Base-by-base conservation (phyloP, 2,329 filamentous ascomycete genomes). In the Escovopsis sp. region DNA sequence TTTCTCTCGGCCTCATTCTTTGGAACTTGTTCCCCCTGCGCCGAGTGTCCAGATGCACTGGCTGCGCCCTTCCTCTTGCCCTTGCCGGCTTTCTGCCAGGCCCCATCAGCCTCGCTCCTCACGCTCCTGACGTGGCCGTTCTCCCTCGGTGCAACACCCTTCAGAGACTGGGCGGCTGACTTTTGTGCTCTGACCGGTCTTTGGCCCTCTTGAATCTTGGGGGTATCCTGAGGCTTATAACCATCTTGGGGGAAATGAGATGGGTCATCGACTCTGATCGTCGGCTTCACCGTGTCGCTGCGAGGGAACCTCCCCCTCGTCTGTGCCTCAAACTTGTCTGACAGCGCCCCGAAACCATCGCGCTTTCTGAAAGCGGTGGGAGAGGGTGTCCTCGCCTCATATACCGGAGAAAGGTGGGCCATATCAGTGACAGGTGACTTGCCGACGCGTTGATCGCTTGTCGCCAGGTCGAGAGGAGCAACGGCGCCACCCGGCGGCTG, bases 301-400 rank as follows among this genome's bases (percentile, higher is more conserved):
- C 44, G 45, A n/a, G 45, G 32, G 6, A 45, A 35, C 31, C 52
- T 54, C 7, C 46, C 41, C 9, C 48, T 49, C 15, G 43, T 39
- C 11, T 49, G 45, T n/a, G 39, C 35, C 35, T 30, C 36, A 10
- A 32, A 11, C 8, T 40, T 35, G 32, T 32, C 16, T 13, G 31
- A 41, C 13, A 29, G 9, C 51, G 42, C 35, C 51, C 54, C 45
- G 11, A 59, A 52, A 2, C 59, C 48, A 25, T 77, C 74, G 39
- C 68, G 62, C 38, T 70, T 76, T 42, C 79, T 68, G 42, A 64
- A 63, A 11, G 71, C 65, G 3, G 70, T 81, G 2, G 82, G 81
- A 2, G 82, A 84, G 2, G 81, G 79, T 0, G 79, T 81, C n/a
- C 72, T 70, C 6, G 74, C 72, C 60, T 87, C 83, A 41, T 81